phyloP scores from a whole-genome alignment of 257 asterid genomes.

The Anisodus tanguticus region DNA sequence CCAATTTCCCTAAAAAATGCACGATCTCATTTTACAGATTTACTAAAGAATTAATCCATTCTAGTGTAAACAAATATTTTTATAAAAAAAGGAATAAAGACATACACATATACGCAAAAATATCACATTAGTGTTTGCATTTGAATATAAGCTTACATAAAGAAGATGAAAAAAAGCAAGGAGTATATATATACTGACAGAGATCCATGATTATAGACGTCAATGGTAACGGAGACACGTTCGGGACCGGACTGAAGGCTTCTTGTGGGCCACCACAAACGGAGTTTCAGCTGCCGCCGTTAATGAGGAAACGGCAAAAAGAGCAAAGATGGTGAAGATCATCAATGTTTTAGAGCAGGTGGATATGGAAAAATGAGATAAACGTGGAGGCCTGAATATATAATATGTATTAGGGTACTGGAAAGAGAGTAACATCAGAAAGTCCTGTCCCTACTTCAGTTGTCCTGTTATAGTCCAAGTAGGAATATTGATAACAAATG shows the following conservation, averaged over 20 bases:
- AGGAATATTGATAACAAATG: neutral
- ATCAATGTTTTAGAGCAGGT: neutral
- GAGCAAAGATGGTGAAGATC: constrained; percentile 35
- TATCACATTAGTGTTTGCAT: neutral
- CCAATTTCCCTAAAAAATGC: neutral
- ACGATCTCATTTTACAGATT: neutral
- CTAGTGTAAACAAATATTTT: neutral
- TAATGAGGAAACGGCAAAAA: constrained; percentile 32
- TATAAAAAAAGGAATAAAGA: neutral
- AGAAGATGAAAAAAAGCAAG: constrained; percentile 12
- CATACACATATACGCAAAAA: neutral
- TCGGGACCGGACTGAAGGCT: constrained; percentile 47
- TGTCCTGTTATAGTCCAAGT: neutral
- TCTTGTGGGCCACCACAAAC: constrained; percentile 61
- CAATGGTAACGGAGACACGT: constrained; percentile 56
- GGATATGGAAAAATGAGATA: neutral
- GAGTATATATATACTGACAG: constrained; percentile 3
- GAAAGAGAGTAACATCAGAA: neutral
- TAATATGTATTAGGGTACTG: neutral
- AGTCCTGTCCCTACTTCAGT: neutral
- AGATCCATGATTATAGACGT: constrained; percentile 64
- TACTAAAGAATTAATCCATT: neutral
- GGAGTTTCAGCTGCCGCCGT: constrained; percentile 45
- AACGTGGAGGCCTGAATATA: neutral
- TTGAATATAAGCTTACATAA: neutral